Base-by-base conservation (phyloP, 176 grass and related monocot species). In the Neostapfia colusana region DNA sequence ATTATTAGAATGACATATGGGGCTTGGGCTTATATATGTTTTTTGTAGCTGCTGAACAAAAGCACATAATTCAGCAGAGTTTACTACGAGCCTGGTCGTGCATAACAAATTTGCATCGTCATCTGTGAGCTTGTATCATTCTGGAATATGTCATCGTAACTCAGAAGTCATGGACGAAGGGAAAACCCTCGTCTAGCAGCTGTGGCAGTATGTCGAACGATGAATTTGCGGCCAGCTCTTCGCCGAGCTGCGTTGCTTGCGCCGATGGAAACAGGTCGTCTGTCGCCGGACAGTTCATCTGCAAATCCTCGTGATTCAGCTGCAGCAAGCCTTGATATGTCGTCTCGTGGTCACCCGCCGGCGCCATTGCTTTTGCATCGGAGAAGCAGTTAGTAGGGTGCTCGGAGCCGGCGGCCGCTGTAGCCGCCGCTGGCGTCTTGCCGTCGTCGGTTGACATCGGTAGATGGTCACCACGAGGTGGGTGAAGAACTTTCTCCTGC, bases 111-210 rank as follows among this genome's bases (percentile, higher is more conserved):
- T 23, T 55, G 28, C 48, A 1, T 37, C 34, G 17, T 35, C 10
- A 0, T 50, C 18, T 35, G 35, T 8, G 34, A 24, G 37, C 23
- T 39, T 66, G 25, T 16, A 7, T 8, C 28, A 63, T 1, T 24
- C 25, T 12, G 11, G n/a, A 21, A 67, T n/a, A 15, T 26, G 17
- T 14, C 13, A 18, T 2, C 53, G 6, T 13, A 28, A 4, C 26
- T 60, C 72, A 75, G 72, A 60, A 75, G 38, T 75, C 72, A 2
- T 61, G 55, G 44, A 27, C 14, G 18, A 60, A 75, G 38, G 14
- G 38, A 7, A 61, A 12, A 15, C 15, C 54, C 24, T 60, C 45
- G 72, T 75, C 55, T 3, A 75, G 54, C 54, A 60, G 72, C 38
- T 60, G 72, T 39, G 72, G 72, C 2, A 74, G 55, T 18, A 42